Percentiles rank a stretch among this genome's conserved stretches.
Conservation (phyloP, 495 filamentous ascomycete genomes). For the Talaromyces thailandensis region DNA sequence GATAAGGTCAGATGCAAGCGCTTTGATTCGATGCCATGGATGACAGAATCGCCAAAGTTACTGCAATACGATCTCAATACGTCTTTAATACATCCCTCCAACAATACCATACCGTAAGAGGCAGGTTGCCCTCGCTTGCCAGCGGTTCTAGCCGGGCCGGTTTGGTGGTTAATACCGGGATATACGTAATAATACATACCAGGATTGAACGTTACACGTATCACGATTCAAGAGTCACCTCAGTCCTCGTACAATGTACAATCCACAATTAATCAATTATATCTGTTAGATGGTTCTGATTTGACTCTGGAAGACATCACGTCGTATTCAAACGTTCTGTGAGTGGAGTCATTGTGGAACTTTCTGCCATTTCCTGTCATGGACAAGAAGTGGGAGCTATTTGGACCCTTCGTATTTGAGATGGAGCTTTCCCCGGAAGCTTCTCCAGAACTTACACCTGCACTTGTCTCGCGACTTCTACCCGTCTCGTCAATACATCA, state of each 20-base stretch:
- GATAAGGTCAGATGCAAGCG: neutral
- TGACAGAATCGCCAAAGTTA: neutral
- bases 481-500: neutral
- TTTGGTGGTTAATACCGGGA: neutral
- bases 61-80: neutral
- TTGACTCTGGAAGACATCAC: neutral
- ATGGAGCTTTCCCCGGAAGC: constrained; percentile 1
- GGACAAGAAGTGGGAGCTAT: neutral
- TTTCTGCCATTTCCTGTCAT: neutral
- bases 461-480: neutral
- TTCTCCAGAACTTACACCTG: neutral
- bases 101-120: neutral
- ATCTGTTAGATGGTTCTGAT: neutral
- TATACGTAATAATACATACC: neutral
- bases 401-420: neutral
- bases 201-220: neutral
- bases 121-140: constrained; percentile 13
- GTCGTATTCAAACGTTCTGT: neutral
- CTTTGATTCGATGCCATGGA: neutral
- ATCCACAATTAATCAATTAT: neutral
- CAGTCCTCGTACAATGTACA: neutral
- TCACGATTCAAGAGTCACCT: neutral
- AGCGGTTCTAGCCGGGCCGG: constrained; percentile 19
- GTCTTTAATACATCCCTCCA: too few relatives aligned
- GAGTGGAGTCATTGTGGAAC: neutral